Conservation (phyloP, 2,329 filamentous ascomycete genomes). For the Xylaria multiplex region DNA sequence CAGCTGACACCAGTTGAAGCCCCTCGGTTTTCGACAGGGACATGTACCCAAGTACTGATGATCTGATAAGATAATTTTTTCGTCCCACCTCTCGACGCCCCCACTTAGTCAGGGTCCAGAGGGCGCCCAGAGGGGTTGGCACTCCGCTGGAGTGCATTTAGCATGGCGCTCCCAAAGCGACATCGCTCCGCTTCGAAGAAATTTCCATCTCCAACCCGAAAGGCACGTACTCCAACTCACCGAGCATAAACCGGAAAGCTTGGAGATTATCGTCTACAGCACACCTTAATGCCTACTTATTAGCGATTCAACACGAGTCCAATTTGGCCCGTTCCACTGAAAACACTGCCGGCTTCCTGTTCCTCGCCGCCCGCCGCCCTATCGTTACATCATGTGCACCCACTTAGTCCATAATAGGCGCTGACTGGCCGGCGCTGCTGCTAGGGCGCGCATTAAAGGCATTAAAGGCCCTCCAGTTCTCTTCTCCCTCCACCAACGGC, state of each 20-base stretch:
- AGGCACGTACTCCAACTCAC: conserved; percentile 35
- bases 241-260: conserved; percentile 44
- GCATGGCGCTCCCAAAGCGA: conserved; percentile 24
- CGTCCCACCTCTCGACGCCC: neutral
- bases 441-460: conserved; percentile 18
- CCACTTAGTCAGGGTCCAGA: conserved; percentile 21
- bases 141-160: conserved; percentile 11
- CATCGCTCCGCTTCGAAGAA: conserved; percentile 37
- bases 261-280: conserved; percentile 34
- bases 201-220: conserved; percentile 30
- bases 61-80: conserved; percentile 39
- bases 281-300: conserved; percentile 30
- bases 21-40: conserved; percentile 22
- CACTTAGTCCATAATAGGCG: conserved; percentile 40
- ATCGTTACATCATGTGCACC: conserved; percentile 35
- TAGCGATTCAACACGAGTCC: conserved; percentile 36
- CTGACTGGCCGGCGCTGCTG: conserved; percentile 34
- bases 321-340: conserved; percentile 36
- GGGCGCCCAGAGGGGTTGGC: neutral
- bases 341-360: conserved; percentile 32
- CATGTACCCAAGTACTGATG: conserved; percentile 39
- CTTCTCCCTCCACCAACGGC: conserved; percentile 28
- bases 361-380: conserved; percentile 22
- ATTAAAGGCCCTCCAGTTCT: conserved; percentile 27
- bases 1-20: conserved; percentile 35